Evolutionary conservation across 306 rosid genomes (phyloP), one percentile per base, ranked within the genome.

Genomic region (Crotalaria pallida): DNA sequence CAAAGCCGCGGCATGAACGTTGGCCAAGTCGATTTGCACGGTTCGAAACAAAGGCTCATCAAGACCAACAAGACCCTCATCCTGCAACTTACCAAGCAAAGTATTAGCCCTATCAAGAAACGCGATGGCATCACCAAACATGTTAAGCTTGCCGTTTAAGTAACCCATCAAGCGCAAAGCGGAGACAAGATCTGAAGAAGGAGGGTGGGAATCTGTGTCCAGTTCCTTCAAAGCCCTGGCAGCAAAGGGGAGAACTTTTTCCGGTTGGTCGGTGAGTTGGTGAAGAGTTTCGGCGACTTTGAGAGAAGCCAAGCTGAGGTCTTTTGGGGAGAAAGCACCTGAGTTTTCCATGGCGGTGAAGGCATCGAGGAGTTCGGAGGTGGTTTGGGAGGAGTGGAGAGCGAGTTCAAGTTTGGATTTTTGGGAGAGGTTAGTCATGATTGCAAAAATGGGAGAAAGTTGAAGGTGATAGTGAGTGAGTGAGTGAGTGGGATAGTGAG

Each of bases 11-110:
- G 89, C 88, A 7, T n/a, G n/a, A 89, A 84, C 98, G 81, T 92
- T 86, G 0, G 93, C 91, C 83, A 86, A 55, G 68, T 86, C 96
- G 29, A 92, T 82, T 51, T 85, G 98, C 64, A 92, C 98, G 7
- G 96, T 93, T n/a, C 88, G 98, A 74, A 86, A 83, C 76, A 88
- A 92, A 2, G 93, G 98, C 69, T 85, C n/a, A 79, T 86, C 96
- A 79, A 63, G 81, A 80, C 31, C 77, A 65, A 66, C 51, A 68
- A 53, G 43, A 65, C 85, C 87, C 76, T 77, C 89, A 77, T 40
- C 78, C 84, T 83, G 87, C 53, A 88, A 83, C 85, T 84, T 85
- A 82, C 81, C 75, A 81, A 89, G 61, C 0, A 84, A 65, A 84
- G 88, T 84, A 85, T 86, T 92, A 2, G 96, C 92, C 90, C 81